Conservation (phyloP, 2,329 filamentous ascomycete genomes). For the Ceratocystiopsis sp. region DNA sequence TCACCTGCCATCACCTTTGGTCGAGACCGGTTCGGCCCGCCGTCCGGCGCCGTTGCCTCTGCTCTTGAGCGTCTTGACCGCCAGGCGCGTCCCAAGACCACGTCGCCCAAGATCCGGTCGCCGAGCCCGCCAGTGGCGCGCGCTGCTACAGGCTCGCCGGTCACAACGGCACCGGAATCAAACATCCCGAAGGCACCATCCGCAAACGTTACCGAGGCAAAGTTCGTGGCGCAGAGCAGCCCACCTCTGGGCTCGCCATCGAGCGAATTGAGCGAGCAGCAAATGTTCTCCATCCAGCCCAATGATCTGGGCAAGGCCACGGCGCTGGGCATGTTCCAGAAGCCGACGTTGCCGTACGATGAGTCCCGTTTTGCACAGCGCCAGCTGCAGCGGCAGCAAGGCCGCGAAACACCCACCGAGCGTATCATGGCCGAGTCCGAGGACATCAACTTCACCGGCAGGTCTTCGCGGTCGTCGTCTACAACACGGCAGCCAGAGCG, state of each 20-base stretch:
- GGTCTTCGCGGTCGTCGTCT: too few species aligned
- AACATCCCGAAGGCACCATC: too few species aligned
- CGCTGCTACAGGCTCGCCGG: conserved; percentile 20
- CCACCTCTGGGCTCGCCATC: conserved; percentile 51
- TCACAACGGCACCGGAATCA: conserved; percentile 10
- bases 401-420: conserved; percentile 43
- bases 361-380: conserved; percentile 73
- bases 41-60: neutral
- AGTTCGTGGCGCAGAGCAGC: conserved; percentile 7
- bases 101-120: conserved; percentile 51
- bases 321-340: conserved; percentile 45
- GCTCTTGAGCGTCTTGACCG: conserved; percentile 9
- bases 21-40: too few species aligned
- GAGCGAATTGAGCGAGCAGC: conserved; percentile 46
- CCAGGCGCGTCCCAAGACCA: conserved; percentile 36
- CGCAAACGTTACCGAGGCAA: too few species aligned
- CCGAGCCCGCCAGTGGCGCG: conserved; percentile 29
- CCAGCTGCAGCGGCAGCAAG: conserved; percentile 64
- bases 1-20: too few species aligned
- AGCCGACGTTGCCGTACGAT: conserved; percentile 60
- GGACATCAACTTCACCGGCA: too few species aligned
- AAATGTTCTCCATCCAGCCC: conserved; percentile 49
- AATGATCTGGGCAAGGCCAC: conserved; percentile 71
- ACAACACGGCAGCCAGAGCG: too few species aligned
- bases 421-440: conserved; percentile 29